phyloP scores from a whole-genome alignment of 305 asterid genomes.

The Rubia tinctorum region DNA sequence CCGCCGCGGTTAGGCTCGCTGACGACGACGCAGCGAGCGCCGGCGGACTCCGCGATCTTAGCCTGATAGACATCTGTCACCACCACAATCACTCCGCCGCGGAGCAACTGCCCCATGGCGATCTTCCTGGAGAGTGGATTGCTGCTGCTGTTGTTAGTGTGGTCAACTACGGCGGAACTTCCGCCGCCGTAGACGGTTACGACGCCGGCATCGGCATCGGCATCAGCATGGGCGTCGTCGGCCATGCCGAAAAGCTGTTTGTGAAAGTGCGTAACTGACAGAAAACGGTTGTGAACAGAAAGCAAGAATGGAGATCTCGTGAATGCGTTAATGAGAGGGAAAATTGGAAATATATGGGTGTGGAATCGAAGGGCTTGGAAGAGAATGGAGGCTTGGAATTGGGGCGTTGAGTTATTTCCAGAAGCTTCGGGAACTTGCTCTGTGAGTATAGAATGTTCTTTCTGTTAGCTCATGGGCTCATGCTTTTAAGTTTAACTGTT shows the following conservation, averaged over 20 bases:
- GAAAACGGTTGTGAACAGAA: not conserved
- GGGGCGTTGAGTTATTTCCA: constrained; percentile 33
- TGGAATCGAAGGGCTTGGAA: not conserved
- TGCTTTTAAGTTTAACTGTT: no score
- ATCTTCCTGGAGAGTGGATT: constrained; percentile 64
- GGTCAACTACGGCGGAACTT: constrained; percentile 45
- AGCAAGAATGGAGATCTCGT: not conserved
- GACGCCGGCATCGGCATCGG: constrained; percentile 36
- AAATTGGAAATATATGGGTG: not conserved
- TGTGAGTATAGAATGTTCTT: not conserved
- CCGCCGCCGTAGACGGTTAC: constrained; percentile 71
- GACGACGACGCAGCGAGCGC: constrained; percentile 66
- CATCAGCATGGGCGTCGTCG: constrained; percentile 31
- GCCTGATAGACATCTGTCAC: constrained; percentile 61
- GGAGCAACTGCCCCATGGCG: constrained; percentile 71
- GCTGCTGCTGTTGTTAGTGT: constrained; percentile 60
- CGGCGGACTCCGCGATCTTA: constrained; percentile 74
- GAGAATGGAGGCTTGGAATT: constrained; percentile 1
- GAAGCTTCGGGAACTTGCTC: constrained; percentile 33
- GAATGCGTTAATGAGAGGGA: not conserved
- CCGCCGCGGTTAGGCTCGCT: constrained; percentile 47
- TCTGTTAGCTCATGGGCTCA: not conserved
- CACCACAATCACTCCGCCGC: constrained; percentile 75
- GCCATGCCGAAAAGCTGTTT: constrained; percentile 45
- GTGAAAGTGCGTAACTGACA: constrained; percentile 20